phyloP scores from a whole-genome alignment of 768 basidiomycete genomes.

The Tricholoma flavovirens region DNA sequence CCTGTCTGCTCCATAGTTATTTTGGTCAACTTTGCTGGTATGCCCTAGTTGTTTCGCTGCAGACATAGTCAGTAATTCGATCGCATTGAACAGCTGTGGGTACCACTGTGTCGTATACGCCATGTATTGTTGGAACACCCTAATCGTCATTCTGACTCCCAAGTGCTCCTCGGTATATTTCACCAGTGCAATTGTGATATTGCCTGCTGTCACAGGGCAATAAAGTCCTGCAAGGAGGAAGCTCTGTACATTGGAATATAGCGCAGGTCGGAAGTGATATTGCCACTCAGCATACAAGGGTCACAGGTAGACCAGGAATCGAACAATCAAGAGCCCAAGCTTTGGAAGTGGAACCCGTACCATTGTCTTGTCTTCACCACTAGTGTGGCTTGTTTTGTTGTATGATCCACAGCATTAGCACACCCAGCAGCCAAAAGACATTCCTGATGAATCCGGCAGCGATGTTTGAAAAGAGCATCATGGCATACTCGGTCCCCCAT shows the following conservation, averaged over 20 bases:
- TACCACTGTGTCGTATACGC: neutral
- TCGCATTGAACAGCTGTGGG: too few relatives aligned
- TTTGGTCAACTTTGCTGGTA: neutral
- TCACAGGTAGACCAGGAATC: too few relatives aligned
- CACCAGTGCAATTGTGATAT: neutral
- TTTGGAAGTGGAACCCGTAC: too few relatives aligned
- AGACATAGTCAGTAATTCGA: neutral
- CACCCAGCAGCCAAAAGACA: constrained; percentile 2
- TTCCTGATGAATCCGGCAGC: constrained; percentile 13
- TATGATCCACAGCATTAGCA: neutral
- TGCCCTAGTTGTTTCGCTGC: constrained; percentile 11
- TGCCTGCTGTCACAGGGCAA: neutral
- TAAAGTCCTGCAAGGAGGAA: constrained; percentile 3
- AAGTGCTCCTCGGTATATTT: neutral
- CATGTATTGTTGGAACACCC: neutral
- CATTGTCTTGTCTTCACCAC: too few relatives aligned
- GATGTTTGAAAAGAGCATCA: constrained; percentile 4
- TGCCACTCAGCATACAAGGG: neutral
- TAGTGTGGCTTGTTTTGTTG: neutral
- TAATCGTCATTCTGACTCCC: neutral
- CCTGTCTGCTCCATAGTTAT: constrained; percentile 13
- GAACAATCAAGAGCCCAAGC: too few relatives aligned
- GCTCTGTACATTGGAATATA: neutral
- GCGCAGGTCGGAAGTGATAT: constrained; percentile 1
- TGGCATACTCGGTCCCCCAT: constrained; percentile 8